Evolutionary conservation across 192 early-diverging fungal genomes (phyloP).

Genomic region (Endogone sp.): DNA sequence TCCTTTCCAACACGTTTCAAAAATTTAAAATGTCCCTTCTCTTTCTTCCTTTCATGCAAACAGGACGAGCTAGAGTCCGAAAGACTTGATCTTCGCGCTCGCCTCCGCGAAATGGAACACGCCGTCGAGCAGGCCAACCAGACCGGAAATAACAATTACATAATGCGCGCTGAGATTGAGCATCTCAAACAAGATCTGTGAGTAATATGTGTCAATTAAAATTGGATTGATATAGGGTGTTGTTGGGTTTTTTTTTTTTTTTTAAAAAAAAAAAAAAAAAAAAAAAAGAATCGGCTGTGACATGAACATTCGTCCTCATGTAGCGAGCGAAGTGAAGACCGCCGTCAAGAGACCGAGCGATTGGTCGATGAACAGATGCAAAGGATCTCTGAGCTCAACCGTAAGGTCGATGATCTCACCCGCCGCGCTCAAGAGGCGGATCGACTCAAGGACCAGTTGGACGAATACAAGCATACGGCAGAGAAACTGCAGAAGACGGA

Average conservation of each 20-base stretch:
- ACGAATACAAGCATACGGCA: slow-evolving; percentile 87
- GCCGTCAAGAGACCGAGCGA: slow-evolving; percentile 64
- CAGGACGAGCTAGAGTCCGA: slow-evolving; percentile 73
- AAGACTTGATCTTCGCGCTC: slow-evolving; percentile 64
- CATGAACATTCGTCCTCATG: neutral
- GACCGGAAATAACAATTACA: slow-evolving; percentile 78
- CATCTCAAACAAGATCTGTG: slow-evolving; percentile 81
- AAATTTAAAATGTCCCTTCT: slow-evolving; percentile 12
- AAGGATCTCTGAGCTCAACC: slow-evolving; percentile 63
- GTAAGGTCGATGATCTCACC: slow-evolving; percentile 46
- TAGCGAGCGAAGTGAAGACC: slow-evolving; percentile 75
- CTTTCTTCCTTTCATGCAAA: neutral
- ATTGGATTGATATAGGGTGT: neutral
- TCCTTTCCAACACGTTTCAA: slow-evolving; percentile 18
- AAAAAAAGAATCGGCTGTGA: too few relatives aligned
- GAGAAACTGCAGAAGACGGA: slow-evolving; percentile 92
- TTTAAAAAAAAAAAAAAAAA: neutral
- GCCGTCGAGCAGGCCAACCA: slow-evolving; percentile 66
- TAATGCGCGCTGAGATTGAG: slow-evolving; percentile 84
- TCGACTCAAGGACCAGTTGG: slow-evolving; percentile 82
- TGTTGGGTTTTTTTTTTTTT: too few relatives aligned
- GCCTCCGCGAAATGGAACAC: slow-evolving; percentile 77
- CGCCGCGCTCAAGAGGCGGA: slow-evolving; percentile 68
- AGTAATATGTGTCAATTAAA: slow-evolving; percentile 28
- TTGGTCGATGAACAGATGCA: slow-evolving; percentile 54